Base-by-base conservation (phyloP, 257 asterid genomes). In the Mentha longifolia region DNA sequence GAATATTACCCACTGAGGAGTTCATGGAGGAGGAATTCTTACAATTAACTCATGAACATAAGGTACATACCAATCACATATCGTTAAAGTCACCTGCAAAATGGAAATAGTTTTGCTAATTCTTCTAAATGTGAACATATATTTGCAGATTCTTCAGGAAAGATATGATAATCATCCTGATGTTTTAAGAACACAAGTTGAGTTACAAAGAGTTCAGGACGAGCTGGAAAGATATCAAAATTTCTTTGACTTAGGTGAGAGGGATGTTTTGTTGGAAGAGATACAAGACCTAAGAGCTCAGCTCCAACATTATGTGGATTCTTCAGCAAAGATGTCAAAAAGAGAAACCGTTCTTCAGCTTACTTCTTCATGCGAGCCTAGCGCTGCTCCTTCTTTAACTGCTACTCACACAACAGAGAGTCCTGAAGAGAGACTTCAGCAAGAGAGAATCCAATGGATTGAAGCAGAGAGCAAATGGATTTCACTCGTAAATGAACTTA, bases 161-260 rank as follows among this genome's bases (percentile, higher is more conserved):
- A 87, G 83, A 57, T 92, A 92, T 72, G 92, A 84, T 73, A 95
- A 92, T 65, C 94, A 95, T 80, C 99, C 98, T 56, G 97, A 95
- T 74, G 81, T 95, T 60, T 77, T 85, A 72, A 88, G 95, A 76
- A 83, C 94, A 22, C 86, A 87, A 61, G 79, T 95, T 42, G 99
- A 92, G 78, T 59, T 88, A 46, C 84, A 79, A 81, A 84, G 92
- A 74, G 88, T 74, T 75, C 96, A 89, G 75, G 96, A 92, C 71
- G 99, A 92, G 61, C 74, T 95, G 69, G 97, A 89, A 72, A 80
- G 75, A 75, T 89, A 95, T 80, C 90, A 78, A 67, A 92, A 87
- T 83, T 95, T 95, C 87, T 89, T 87, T 79, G 96, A 92, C 82
- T 82, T 95, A 76, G 99, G 98, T 52, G 99, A 95, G 85, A 86